Conservation (phyloP, 75 land plant species). For the Gnetum montanum region DNA sequence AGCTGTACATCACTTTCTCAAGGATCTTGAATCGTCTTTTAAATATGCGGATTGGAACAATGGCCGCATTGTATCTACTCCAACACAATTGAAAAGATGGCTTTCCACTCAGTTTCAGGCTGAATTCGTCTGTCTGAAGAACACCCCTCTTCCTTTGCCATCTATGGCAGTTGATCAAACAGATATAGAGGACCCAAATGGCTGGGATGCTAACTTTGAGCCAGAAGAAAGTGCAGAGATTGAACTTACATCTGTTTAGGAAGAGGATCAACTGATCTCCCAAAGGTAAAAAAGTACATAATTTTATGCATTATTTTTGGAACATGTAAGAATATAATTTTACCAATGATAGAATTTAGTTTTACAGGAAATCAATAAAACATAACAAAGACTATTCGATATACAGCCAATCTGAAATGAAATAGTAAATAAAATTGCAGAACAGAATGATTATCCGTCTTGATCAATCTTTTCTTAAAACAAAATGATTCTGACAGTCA, state of each 20-base stretch:
- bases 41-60: slow-evolving; percentile 77
- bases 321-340: no score
- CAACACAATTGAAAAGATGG: slow-evolving; percentile 37
- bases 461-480: no score
- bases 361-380: no score
- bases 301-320: no score
- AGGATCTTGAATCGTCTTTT: slow-evolving; percentile 45
- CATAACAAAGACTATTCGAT: no score
- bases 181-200: neutral
- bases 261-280: no score
- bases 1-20: slow-evolving; percentile 42
- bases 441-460: no score
- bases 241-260: slow-evolving; percentile 1
- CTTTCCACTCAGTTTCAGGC: slow-evolving; percentile 3
- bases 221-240: neutral
- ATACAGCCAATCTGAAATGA: no score
- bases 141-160: neutral
- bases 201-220: neutral
- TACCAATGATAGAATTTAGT: no score
- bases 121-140: neutral
- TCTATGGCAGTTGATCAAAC: neutral
- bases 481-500: no score
- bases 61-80: slow-evolving; percentile 67
- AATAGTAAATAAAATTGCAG: no score
- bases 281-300: no score